Evolutionary conservation across 257 asterid genomes (phyloP).

Genomic region (Petunia secreta): DNA sequence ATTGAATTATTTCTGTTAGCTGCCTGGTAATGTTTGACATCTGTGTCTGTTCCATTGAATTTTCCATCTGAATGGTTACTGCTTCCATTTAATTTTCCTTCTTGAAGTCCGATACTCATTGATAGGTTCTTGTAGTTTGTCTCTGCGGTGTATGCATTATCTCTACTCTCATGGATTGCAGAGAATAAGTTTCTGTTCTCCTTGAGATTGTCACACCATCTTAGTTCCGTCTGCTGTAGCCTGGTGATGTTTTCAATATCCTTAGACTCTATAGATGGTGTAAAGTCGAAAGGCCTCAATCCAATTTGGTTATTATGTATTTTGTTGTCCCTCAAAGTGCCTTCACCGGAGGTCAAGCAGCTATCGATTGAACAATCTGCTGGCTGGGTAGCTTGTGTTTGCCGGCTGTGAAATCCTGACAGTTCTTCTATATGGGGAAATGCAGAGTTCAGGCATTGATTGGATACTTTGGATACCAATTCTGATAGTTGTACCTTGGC

Average conservation of each 20-base stretch:
- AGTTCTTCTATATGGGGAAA: slow-evolving; percentile 62
- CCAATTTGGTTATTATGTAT: slow-evolving; percentile 46
- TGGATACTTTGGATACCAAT: slow-evolving; percentile 74
- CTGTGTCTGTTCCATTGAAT: slow-evolving; percentile 42
- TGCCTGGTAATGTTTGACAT: slow-evolving; percentile 31
- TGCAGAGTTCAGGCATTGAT: slow-evolving; percentile 70
- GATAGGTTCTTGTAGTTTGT: slow-evolving; percentile 49
- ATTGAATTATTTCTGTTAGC: slow-evolving; percentile 31
- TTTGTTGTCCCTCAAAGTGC: slow-evolving; percentile 60
- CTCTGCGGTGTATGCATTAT: slow-evolving; percentile 41
- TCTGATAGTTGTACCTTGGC: slow-evolving; percentile 83
- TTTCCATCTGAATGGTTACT: slow-evolving; percentile 29
- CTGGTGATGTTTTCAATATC: slow-evolving; percentile 42
- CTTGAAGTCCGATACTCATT: slow-evolving; percentile 66
- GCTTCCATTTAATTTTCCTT: slow-evolving; percentile 49
- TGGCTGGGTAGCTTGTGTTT: slow-evolving; percentile 56
- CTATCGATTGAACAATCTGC: slow-evolving; percentile 68
- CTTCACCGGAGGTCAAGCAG: slow-evolving; percentile 79
- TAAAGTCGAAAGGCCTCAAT: slow-evolving; percentile 42
- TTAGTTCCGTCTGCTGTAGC: slow-evolving; percentile 42
- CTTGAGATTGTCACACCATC: slow-evolving; percentile 56
- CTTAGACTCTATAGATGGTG: slow-evolving; percentile 38
- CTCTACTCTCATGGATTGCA: slow-evolving; percentile 43
- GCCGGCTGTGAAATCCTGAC: slow-evolving; percentile 56
- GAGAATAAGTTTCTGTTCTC: slow-evolving; percentile 42